Percentiles rank a stretch among this genome's conserved stretches.
These are phyloP conservation scores for Lipomyces yamadae DNA, from an alignment of 805 yeast species.

Conservation along the genomic window DNA sequence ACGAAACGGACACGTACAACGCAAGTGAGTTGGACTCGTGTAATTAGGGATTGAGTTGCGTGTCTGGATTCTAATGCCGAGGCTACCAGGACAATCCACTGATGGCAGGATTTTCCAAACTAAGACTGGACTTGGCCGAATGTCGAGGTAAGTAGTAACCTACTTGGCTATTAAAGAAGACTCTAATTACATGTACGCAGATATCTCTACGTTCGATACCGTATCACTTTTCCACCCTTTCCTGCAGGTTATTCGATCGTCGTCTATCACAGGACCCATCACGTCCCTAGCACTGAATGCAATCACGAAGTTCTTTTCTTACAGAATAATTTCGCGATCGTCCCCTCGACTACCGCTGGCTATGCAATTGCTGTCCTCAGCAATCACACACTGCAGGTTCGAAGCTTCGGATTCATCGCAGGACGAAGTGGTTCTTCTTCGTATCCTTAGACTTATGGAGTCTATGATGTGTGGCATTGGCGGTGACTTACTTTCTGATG, in stretches of 20 bases:
- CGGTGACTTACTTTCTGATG: constrained; percentile 73
- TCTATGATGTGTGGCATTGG: constrained; percentile 65
- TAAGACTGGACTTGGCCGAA: constrained; percentile 71
- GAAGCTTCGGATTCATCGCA: constrained; percentile 92
- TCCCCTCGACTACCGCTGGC: constrained; percentile 63
- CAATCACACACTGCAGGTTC: constrained; percentile 91
- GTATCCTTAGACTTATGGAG: constrained; percentile 78
- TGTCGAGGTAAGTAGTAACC: constrained; percentile 43
- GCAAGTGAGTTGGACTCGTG: constrained; percentile 14
- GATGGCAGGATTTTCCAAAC: constrained; percentile 66
- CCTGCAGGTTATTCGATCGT: constrained; percentile 77
- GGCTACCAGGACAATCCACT: constrained; percentile 28
- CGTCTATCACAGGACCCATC: constrained; percentile 82
- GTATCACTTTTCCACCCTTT: constrained; percentile 84
- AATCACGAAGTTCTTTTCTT: constrained; percentile 70
- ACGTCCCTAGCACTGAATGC: constrained; percentile 82
- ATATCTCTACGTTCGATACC: constrained; percentile 65
- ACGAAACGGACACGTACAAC: constrained; percentile 31
- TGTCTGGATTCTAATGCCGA: background rate
- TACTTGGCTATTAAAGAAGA: too few species aligned
- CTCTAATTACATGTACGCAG: constrained; percentile 17
- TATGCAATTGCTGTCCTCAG: constrained; percentile 66
- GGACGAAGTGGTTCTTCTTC: constrained; percentile 87
- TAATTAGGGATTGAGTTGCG: background rate
- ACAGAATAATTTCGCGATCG: constrained; percentile 62